Evolutionary conservation across 1,284 basidiomycete genomes (phyloP).

Genomic region (Microstroma glucosiphilum): DNA sequence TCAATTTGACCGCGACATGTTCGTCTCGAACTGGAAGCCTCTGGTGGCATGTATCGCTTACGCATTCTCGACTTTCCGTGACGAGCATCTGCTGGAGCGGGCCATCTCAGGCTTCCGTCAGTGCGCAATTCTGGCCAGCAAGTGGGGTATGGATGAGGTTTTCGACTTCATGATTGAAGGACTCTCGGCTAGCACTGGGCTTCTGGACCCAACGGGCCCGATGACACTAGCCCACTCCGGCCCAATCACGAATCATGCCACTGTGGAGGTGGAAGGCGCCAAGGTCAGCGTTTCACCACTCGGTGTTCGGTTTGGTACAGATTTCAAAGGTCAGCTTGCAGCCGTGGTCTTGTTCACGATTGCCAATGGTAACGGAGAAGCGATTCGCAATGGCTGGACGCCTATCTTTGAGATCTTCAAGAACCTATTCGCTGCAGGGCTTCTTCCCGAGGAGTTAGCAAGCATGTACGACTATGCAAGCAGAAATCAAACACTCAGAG

Average conservation of each 20-base stretch:
- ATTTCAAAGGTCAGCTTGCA: conserved; percentile 91
- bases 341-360: conserved; percentile 97
- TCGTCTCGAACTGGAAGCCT: conserved; percentile 82
- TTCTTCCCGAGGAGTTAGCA: conserved; percentile 73
- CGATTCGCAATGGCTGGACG: conserved; percentile 85
- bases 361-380: conserved; percentile 91
- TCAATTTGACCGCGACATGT: conserved; percentile 84
- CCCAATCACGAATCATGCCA: conserved; percentile 64
- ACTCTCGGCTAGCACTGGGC: conserved; percentile 53
- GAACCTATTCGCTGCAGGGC: conserved; percentile 85
- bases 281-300: conserved; percentile 82
- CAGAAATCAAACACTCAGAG: not conserved
- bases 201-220: conserved; percentile 21
- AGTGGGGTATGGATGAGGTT: conserved; percentile 83
- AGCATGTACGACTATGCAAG: conserved; percentile 85
- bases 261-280: conserved; percentile 87
- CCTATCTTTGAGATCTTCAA: conserved; percentile 94
- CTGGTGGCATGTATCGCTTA: conserved; percentile 63
- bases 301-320: conserved; percentile 87
- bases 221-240: conserved; percentile 16
- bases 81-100: conserved; percentile 91
- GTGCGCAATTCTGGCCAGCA: conserved; percentile 85
- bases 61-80: conserved; percentile 83
- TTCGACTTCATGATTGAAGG: conserved; percentile 94
- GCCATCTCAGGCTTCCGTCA: conserved; percentile 92